Percentiles rank a stretch among this genome's conserved stretches.
These are phyloP conservation scores for Scedosporium dehoogii DNA, from an alignment of 2,329 filamentous ascomycete species.

Conservation along the genomic window DNA sequence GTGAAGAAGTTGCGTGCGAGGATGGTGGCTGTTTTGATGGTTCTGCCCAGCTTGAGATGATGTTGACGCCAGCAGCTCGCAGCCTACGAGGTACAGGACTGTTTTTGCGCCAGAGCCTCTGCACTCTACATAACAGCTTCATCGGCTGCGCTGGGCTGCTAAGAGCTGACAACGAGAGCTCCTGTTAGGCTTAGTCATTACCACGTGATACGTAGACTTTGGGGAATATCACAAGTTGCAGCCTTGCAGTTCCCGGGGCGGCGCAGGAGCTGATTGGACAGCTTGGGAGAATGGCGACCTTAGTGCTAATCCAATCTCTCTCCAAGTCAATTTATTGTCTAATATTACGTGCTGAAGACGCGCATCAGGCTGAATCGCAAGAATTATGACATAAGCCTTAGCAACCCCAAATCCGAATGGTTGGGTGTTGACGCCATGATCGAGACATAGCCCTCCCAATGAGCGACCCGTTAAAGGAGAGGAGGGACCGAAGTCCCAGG, in stretches of 20 bases:
- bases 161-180: too few species aligned
- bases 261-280: too few species aligned
- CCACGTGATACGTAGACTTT: too few species aligned
- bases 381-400: too few species aligned
- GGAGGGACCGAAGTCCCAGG: background rate
- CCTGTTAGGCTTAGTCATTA: too few species aligned
- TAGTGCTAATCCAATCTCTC: background rate
- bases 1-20: background rate
- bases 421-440: background rate
- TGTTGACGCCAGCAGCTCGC: slow-evolving; percentile 24
- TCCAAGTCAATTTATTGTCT: too few species aligned
- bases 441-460: slow-evolving; percentile 2
- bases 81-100: slow-evolving; percentile 16
- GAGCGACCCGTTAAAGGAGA: slow-evolving; percentile 6
- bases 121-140: too few species aligned
- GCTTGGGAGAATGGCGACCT: background rate
- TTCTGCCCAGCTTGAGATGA: slow-evolving; percentile 8
- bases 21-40: background rate
- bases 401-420: background rate
- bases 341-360: background rate
- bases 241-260: too few species aligned
- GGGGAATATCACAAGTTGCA: too few species aligned
- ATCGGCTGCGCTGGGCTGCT: too few species aligned
- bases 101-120: slow-evolving; percentile 3
- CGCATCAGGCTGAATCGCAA: background rate